A percentile compares a stretch with the other conserved stretches of the same genome.
Conservation (phyloP, 768 basidiomycete genomes). For the Cystofilobasidium macerans region DNA sequence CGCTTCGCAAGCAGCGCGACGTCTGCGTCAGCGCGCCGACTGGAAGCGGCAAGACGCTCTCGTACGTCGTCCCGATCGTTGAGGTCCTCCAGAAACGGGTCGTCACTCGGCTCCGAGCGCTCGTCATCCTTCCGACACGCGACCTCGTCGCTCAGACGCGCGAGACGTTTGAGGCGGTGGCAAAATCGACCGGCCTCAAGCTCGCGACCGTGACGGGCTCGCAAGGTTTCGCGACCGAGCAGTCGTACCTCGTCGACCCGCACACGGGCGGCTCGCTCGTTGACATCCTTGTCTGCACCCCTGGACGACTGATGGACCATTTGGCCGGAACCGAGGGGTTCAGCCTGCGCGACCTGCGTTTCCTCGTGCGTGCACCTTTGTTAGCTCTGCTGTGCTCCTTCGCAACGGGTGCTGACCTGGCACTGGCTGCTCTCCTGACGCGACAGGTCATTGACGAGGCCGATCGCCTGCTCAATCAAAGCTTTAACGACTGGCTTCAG, state of each 20-base stretch:
- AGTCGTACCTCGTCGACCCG: slow-evolving; percentile 56
- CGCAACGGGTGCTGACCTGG: not conserved
- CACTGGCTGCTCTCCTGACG: not conserved
- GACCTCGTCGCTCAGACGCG: slow-evolving; percentile 85
- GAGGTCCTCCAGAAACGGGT: slow-evolving; percentile 67
- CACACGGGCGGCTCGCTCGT: slow-evolving; percentile 76
- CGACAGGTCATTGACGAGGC: slow-evolving; percentile 90
- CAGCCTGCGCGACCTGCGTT: slow-evolving; percentile 87
- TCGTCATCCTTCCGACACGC: slow-evolving; percentile 83
- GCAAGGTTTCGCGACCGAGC: slow-evolving; percentile 86
- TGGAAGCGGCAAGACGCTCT: slow-evolving; percentile 92
- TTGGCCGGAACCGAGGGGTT: slow-evolving; percentile 77
- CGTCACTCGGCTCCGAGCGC: slow-evolving; percentile 72
- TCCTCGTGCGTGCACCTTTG: slow-evolving; percentile 51
- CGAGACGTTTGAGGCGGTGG: slow-evolving; percentile 76
- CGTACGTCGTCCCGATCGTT: slow-evolving; percentile 86
- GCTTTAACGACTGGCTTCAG: slow-evolving; percentile 89
- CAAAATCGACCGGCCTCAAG: slow-evolving; percentile 75
- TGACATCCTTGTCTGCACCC: slow-evolving; percentile 90
- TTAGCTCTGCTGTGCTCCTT: not conserved
- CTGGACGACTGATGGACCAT: slow-evolving; percentile 90
- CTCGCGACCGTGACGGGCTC: slow-evolving; percentile 81
- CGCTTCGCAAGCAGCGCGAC: slow-evolving; percentile 56
- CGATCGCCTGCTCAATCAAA: slow-evolving; percentile 85
- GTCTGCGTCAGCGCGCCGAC: slow-evolving; percentile 93